Evolutionary conservation across 202 grass and related monocot genomes (phyloP).

Genomic region (Bolboschoenoplectus hybrid): DNA sequence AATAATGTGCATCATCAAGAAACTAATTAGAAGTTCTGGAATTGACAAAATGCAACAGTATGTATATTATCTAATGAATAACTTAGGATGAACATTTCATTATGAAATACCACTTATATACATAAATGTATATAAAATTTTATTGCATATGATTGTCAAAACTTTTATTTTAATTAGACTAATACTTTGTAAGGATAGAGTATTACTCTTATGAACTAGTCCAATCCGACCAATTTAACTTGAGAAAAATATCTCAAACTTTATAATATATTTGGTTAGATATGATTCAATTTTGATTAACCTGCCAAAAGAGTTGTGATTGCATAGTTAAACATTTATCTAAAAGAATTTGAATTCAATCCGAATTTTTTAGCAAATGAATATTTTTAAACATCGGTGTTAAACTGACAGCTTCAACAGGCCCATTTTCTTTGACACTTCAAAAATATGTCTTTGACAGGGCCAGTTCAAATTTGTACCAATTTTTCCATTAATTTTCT

Average conservation of each 20-base stretch:
- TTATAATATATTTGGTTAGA: not conserved
- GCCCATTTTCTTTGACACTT: constrained; percentile 6
- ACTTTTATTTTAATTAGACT: not conserved
- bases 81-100: not conserved
- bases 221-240: not conserved
- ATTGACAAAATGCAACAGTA: not conserved
- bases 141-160: not conserved
- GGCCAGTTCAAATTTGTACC: not conserved
- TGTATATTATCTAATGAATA: not conserved
- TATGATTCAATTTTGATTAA: not conserved
- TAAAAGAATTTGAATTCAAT: not conserved
- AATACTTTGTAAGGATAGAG: not conserved
- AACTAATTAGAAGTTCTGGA: not conserved
- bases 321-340: not conserved
- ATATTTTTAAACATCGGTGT: not conserved
- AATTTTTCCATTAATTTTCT: not conserved
- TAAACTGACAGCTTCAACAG: not conserved
- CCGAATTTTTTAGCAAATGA: not conserved
- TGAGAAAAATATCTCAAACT: not conserved
- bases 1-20: not conserved
- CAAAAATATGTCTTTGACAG: not conserved
- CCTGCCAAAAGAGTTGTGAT: not conserved
- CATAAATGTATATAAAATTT: not conserved
- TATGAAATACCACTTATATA: not conserved
- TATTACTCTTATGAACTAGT: not conserved